phyloP scores from a whole-genome alignment of 805 yeast species.

The Candida sonorensis region DNA sequence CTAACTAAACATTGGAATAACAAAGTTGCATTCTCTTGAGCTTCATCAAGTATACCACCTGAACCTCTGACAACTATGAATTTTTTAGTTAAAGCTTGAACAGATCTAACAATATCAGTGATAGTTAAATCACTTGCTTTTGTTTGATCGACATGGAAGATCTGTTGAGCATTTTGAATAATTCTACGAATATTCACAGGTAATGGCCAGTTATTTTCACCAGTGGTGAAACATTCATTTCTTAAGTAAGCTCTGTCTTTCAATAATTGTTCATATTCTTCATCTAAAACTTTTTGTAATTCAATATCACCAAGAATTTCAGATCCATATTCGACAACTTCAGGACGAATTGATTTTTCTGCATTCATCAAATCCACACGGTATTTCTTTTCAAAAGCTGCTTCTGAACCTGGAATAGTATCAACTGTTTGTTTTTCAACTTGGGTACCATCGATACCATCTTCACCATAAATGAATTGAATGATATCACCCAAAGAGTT shows the following conservation, averaged over 20 bases:
- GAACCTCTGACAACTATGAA: conserved; percentile 79
- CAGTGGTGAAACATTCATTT: conserved; percentile 75
- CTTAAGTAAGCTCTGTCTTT: conserved; percentile 78
- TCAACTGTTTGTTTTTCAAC: conserved; percentile 96
- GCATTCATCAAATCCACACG: conserved; percentile 78
- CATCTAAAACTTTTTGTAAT: conserved; percentile 73
- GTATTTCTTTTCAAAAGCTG: conserved; percentile 73
- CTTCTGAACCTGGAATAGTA: conserved; percentile 89
- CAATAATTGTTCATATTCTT: conserved; percentile 71
- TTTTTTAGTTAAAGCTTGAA: conserved; percentile 58
- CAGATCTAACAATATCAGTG: conserved; percentile 70
- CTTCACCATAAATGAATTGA: conserved; percentile 97
- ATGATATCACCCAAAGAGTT: conserved; percentile 95
- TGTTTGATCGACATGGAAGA: conserved; percentile 86
- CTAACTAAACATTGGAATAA: conserved; percentile 88
- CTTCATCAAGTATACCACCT: conserved; percentile 65
- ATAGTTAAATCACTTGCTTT: conserved; percentile 87
- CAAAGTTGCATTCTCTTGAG: conserved; percentile 86
- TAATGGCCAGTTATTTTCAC: conserved; percentile 95
- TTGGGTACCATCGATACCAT: conserved; percentile 97
- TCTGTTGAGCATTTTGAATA: conserved; percentile 94
- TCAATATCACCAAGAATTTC: conserved; percentile 87
- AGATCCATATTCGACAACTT: conserved; percentile 79
- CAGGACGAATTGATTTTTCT: conserved; percentile 58
- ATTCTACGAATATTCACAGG: conserved; percentile 97